A percentile compares a stretch with the other conserved stretches of the same genome.
These are phyloP conservation scores for Leishmania tropica DNA, from an alignment of 208 protist species.

Conservation along the genomic window DNA sequence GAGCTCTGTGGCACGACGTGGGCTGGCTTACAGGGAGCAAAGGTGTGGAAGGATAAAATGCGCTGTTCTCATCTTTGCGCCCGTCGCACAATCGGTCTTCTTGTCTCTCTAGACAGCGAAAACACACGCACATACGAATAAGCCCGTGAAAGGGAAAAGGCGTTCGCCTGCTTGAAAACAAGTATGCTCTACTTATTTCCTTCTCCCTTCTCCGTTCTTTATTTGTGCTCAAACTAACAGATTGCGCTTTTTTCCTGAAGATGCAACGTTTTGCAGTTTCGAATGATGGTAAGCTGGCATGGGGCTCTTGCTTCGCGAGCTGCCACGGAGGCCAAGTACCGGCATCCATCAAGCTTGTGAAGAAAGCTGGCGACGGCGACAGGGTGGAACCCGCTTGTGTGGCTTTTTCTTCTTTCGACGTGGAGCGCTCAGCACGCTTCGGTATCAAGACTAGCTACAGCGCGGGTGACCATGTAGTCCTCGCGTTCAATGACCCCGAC, in stretches of 20 bases:
- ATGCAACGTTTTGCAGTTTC: slow-evolving; percentile 16
- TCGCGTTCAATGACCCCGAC: slow-evolving; percentile 32
- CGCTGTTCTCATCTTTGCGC: not conserved
- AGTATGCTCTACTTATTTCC: not conserved
- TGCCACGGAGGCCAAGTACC: slow-evolving; percentile 23
- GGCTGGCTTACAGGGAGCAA: not conserved
- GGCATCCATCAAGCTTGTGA: slow-evolving; percentile 20
- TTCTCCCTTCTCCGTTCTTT: not conserved
- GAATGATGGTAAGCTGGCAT: slow-evolving; percentile 24
- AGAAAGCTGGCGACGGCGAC: not conserved
- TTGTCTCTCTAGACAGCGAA: too few species aligned
- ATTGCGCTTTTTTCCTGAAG: not conserved
- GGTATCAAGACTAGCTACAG: slow-evolving; percentile 17
- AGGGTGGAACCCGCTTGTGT: slow-evolving; percentile 10
- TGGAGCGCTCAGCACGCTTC: slow-evolving; percentile 11
- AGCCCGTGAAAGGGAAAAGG: not conserved
- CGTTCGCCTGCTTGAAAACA: not conserved
- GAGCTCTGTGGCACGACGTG: not conserved
- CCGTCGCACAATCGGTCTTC: not conserved
- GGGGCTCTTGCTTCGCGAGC: slow-evolving; percentile 24
- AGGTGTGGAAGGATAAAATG: not conserved
- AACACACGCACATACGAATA: not conserved
- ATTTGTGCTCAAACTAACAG: not conserved
- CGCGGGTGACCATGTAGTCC: slow-evolving; percentile 51
- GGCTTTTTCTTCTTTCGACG: slow-evolving; percentile 25